Evolutionary conservation across 2,329 filamentous ascomycete species (phyloP).

Genomic region (Blastomyces emzantsi): DNA sequence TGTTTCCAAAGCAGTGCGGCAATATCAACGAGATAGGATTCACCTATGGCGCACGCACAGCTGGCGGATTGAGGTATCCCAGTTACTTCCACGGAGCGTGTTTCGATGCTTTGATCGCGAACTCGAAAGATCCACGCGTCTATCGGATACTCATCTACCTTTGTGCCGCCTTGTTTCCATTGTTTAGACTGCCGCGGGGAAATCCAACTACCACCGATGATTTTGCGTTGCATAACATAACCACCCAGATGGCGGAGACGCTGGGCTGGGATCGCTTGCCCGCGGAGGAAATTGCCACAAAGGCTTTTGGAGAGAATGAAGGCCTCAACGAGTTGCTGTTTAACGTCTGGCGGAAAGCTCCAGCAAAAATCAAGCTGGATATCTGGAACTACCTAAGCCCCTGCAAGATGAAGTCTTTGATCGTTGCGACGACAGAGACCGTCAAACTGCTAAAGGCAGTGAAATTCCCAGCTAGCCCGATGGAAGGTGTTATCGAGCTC

Average conservation of each 20-base stretch:
- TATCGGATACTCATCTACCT: neutral
- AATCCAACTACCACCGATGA: neutral
- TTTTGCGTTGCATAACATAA: neutral
- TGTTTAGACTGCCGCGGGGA: neutral
- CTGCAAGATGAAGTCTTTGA: neutral
- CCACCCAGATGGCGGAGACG: neutral
- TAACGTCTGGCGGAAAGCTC: neutral
- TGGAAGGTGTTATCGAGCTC: neutral
- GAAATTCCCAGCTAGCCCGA: neutral
- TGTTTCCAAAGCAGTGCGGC: neutral
- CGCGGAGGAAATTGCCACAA: neutral
- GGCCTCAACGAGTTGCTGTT: neutral
- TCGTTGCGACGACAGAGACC: neutral
- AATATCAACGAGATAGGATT: slow-evolving; percentile 1
- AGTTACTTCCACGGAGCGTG: neutral
- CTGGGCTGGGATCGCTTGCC: neutral
- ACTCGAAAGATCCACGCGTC: neutral
- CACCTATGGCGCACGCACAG: neutral
- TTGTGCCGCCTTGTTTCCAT: neutral
- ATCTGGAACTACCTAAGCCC: neutral
- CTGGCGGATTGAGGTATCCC: neutral
- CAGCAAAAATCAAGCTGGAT: neutral
- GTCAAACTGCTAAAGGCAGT: neutral
- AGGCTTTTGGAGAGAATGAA: neutral
- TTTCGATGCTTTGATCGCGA: neutral